These are phyloP conservation scores for Xylaria hypoxylon DNA, from an alignment of 2,329 filamentous ascomycete genomes.

Conservation along the genomic window DNA sequence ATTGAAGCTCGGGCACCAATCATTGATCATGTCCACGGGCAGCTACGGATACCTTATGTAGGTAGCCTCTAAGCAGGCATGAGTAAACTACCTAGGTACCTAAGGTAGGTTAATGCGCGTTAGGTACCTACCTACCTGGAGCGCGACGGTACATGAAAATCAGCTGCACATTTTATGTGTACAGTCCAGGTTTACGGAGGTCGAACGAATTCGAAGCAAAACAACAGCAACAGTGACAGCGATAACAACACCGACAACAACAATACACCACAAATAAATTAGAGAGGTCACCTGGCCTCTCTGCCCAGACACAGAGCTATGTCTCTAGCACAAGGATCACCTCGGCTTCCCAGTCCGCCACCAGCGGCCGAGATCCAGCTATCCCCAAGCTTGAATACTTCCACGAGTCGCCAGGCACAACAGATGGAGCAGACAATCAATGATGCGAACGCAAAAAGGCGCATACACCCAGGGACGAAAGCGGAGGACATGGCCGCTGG, in stretches of 20 bases:
- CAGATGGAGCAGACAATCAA: conserved; percentile 72
- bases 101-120: too few species aligned
- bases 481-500: conserved; percentile 93
- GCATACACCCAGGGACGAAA: conserved; percentile 92
- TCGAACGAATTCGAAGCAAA: not conserved
- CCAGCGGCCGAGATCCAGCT: conserved; percentile 96
- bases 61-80: too few species aligned
- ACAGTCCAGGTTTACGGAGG: too few species aligned
- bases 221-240: not conserved
- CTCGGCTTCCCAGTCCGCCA: conserved; percentile 92
- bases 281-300: conserved; percentile 21
- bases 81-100: not conserved
- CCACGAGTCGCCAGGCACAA: conserved; percentile 67
- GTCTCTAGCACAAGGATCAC: conserved; percentile 79
- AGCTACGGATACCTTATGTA: too few species aligned
- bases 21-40: not conserved
- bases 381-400: conserved; percentile 66
- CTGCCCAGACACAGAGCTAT: conserved; percentile 52
- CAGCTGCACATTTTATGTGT: too few species aligned
- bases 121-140: too few species aligned
- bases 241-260: not conserved
- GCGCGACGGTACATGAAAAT: not conserved
- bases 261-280: not conserved
- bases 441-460: conserved; percentile 80
- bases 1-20: not conserved